A percentile compares a stretch with the other conserved stretches of the same genome.
phyloP scores from a whole-genome alignment of 176 grass and related monocot species.

The Eleusine indica region DNA sequence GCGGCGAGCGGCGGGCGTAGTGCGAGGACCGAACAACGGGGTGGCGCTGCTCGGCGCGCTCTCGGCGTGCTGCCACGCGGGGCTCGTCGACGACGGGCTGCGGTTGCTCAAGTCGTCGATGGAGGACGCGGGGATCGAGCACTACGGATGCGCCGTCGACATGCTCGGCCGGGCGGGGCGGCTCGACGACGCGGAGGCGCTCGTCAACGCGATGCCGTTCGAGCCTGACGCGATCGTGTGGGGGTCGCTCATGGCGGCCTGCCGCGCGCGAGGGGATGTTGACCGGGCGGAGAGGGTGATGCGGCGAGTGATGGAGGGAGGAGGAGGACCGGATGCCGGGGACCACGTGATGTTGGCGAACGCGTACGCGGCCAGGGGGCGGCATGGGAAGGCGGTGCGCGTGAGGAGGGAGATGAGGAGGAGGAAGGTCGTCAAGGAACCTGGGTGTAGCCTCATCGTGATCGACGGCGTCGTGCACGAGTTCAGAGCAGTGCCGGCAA shows the following conservation, averaged over 20 bases:
- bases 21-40: background rate
- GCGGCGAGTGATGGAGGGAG: background rate
- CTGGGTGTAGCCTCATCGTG: conserved; percentile 73
- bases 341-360: conserved; percentile 74
- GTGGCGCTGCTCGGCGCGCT: conserved; percentile 63
- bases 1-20: too few species aligned
- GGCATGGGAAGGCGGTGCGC: conserved; percentile 6
- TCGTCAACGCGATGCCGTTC: conserved; percentile 57
- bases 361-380: conserved; percentile 51
- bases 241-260: conserved; percentile 71
- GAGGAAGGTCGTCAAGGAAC: conserved; percentile 52
- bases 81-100: conserved; percentile 54
- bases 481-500: conserved; percentile 51
- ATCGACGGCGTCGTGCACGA: conserved; percentile 78
- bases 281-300: conserved; percentile 53
- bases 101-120: conserved; percentile 40
- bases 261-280: conserved; percentile 50
- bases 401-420: conserved; percentile 67
- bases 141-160: conserved; percentile 83
- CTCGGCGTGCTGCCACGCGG: conserved; percentile 71
- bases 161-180: conserved; percentile 67
- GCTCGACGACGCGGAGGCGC: conserved; percentile 54
- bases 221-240: conserved; percentile 57
- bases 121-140: conserved; percentile 50
- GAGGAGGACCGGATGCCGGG: conserved; percentile 23